phyloP scores from a whole-genome alignment of 2,329 filamentous ascomycete species.

The Gyromitra esculenta region DNA sequence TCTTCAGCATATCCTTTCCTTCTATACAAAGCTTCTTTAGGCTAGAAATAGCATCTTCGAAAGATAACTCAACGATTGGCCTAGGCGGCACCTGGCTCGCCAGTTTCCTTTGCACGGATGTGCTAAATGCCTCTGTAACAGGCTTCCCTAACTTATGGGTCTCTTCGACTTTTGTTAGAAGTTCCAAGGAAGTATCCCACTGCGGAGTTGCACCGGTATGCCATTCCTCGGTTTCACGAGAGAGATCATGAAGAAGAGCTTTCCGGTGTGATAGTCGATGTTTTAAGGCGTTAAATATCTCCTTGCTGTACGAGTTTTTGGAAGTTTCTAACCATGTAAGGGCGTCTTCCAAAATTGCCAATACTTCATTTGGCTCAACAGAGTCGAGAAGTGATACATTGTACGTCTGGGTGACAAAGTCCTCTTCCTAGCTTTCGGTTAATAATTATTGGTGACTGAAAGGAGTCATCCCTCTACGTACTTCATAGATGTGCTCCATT shows the following conservation, averaged over 20 bases:
- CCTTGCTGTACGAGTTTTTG: conserved; percentile 59
- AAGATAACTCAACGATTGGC: conserved; percentile 81
- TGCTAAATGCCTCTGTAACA: conserved; percentile 83
- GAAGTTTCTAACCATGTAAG: conserved; percentile 66
- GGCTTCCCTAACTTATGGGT: conserved; percentile 71
- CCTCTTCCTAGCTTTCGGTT: conserved; percentile 76
- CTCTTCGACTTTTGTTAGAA: conserved; percentile 68
- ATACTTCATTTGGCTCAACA: conserved; percentile 69
- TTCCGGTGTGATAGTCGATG: conserved; percentile 74
- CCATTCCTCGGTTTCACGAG: conserved; percentile 66
- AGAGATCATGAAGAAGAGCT: conserved; percentile 68
- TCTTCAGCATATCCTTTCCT: conserved; percentile 69
- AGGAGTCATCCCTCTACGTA: conserved; percentile 60
- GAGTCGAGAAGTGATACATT: conserved; percentile 77
- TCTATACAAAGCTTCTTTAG: conserved; percentile 77
- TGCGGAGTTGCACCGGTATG: conserved; percentile 36
- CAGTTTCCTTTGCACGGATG: conserved; percentile 87
- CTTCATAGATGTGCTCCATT: conserved; percentile 90
- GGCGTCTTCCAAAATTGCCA: conserved; percentile 67
- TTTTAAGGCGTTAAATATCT: conserved; percentile 67
- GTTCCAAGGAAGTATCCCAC: conserved; percentile 61
- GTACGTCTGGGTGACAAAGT: conserved; percentile 93
- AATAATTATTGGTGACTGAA: conserved; percentile 27
- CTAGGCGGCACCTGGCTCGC: conserved; percentile 93
- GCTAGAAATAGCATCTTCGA: conserved; percentile 75